Evolutionary conservation across 805 yeast species (phyloP).

Genomic region (Metschnikowia lachancei): DNA sequence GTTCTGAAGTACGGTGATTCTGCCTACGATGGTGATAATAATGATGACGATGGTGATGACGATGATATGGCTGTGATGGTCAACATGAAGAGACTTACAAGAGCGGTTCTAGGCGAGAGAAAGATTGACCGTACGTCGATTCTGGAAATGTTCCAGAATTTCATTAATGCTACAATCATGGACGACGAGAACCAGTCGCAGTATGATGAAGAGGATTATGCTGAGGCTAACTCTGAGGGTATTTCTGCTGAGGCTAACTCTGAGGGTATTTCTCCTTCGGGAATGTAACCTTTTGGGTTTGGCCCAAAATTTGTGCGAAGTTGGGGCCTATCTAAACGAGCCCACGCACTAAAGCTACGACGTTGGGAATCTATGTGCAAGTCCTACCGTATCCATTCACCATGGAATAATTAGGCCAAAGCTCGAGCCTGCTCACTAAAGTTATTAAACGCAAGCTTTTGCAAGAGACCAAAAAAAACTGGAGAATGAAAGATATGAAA

Average conservation of each 20-base stretch:
- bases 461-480: too few relatives aligned
- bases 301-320: constrained; percentile 3
- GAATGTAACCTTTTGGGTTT: background rate
- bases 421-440: too few relatives aligned
- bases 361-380: background rate
- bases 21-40: constrained; percentile 25
- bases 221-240: too few relatives aligned
- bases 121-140: constrained; percentile 33
- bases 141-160: constrained; percentile 37
- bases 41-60: constrained; percentile 26
- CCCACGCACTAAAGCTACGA: background rate
- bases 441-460: too few relatives aligned
- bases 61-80: constrained; percentile 26
- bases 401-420: too few relatives aligned
- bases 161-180: constrained; percentile 31
- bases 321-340: too few relatives aligned
- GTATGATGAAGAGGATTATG: background rate
- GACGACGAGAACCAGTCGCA: constrained; percentile 1
- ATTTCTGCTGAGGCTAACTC: too few relatives aligned
- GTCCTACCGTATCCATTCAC: too few relatives aligned
- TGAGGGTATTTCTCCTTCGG: background rate
- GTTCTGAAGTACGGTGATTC: constrained; percentile 2
- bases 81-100: constrained; percentile 26
- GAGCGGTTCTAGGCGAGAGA: constrained; percentile 16
- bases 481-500: too few relatives aligned